Evolutionary conservation across 2,329 filamentous ascomycete genomes (phyloP).

Genomic region (Fusarium nisikadoi): DNA sequence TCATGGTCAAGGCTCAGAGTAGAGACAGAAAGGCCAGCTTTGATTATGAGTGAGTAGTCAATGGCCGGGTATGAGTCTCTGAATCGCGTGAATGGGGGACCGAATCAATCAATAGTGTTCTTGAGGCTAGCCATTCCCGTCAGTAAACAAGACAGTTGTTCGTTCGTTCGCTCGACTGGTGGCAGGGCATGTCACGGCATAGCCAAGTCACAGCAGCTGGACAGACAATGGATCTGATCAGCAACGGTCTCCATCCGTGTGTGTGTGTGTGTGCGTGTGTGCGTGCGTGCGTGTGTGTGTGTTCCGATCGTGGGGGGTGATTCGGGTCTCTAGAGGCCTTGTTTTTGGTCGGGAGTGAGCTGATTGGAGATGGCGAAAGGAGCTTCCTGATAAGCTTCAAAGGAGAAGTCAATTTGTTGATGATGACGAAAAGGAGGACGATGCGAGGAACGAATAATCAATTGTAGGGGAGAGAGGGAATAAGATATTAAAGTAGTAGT

Average conservation of each 20-base stretch:
- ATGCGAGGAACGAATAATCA: background rate
- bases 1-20: slow-evolving; percentile 11
- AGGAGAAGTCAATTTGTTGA: background rate
- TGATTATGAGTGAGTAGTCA: background rate
- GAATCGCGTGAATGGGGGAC: slow-evolving; percentile 19
- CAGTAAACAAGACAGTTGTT: background rate
- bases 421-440: slow-evolving; percentile 3
- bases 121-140: background rate
- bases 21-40: slow-evolving; percentile 2
- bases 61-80: slow-evolving; percentile 3
- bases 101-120: background rate
- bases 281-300: background rate
- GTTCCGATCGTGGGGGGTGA: slow-evolving; percentile 28
- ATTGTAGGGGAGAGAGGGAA: background rate
- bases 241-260: slow-evolving; percentile 25
- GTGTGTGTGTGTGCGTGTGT: background rate
- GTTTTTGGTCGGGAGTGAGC: background rate
- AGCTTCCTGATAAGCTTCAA: slow-evolving; percentile 12
- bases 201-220: background rate
- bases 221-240: slow-evolving; percentile 33
- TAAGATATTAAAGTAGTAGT: slow-evolving; percentile 5
- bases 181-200: background rate
- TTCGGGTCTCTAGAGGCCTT: background rate
- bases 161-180: background rate
- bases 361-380: background rate